A percentile compares a stretch with the other conserved stretches of the same genome.
phyloP scores from a whole-genome alignment of 1,139 yeast species.

The Nadsonia commutata region DNA sequence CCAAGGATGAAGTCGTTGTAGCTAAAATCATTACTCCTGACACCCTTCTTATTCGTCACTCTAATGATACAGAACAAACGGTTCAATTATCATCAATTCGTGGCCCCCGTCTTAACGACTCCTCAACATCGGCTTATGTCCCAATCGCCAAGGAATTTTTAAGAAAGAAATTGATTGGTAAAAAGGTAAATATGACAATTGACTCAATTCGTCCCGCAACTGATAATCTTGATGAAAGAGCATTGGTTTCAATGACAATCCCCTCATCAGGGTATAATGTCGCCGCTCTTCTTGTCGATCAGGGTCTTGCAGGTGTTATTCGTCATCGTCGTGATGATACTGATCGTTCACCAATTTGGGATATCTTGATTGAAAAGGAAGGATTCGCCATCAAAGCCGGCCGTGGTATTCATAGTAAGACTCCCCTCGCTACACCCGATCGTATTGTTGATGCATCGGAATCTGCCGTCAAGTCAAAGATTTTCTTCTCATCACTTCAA shows the following conservation, averaged over 20 bases:
- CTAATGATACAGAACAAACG: conserved; percentile 28
- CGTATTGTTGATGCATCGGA: conserved; percentile 75
- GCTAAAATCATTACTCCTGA: conserved; percentile 55
- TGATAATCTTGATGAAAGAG: conserved; percentile 49
- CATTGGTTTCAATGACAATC: conserved; percentile 42
- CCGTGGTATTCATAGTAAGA: conserved; percentile 49
- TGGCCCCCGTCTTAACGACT: conserved; percentile 53
- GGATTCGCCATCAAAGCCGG: conserved; percentile 39
- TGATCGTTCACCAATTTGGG: conserved; percentile 69
- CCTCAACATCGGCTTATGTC: conserved; percentile 42
- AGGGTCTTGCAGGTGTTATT: conserved; percentile 66
- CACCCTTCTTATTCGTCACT: conserved; percentile 37
- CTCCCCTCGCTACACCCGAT: conserved; percentile 33
- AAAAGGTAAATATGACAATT: conserved; percentile 41
- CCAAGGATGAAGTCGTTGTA: conserved; percentile 24
- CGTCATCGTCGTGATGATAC: conserved; percentile 58
- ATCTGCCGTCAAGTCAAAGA: conserved; percentile 52
- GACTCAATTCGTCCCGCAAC: conserved; percentile 57
- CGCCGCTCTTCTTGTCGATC: conserved; percentile 44
- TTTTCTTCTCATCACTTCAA: conserved; percentile 55
- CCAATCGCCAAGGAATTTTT: conserved; percentile 60
- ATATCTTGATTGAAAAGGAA: conserved; percentile 57
- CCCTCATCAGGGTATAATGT: conserved; percentile 36
- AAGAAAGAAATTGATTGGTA: conserved; percentile 56
- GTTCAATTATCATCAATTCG: conserved; percentile 65